Evolutionary conservation across 345 rosid species (phyloP).

Genomic region (Turnera subulata): DNA sequence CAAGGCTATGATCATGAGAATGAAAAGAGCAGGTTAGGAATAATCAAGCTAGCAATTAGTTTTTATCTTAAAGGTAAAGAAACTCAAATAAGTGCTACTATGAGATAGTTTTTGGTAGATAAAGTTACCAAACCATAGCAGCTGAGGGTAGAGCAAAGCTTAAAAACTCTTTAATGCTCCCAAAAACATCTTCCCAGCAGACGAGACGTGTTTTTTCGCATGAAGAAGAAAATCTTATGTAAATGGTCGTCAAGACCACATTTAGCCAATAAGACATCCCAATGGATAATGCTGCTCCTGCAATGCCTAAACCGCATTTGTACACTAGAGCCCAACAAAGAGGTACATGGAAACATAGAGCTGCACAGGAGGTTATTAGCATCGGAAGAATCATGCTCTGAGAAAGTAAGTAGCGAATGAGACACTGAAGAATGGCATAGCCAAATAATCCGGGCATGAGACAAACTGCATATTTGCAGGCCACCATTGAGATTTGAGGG

Average conservation of each 20-base stretch:
- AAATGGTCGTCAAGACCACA: constrained; percentile 8
- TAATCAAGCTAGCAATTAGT: too few species aligned
- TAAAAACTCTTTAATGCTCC: constrained; percentile 18
- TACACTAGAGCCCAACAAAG: constrained; percentile 24
- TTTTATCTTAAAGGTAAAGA: too few species aligned
- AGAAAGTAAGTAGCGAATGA: constrained; percentile 11
- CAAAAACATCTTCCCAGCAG: constrained; percentile 8
- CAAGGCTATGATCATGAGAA: not conserved
- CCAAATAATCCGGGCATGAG: constrained; percentile 15
- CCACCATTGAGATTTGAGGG: constrained; percentile 14
- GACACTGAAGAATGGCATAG: constrained; percentile 16
- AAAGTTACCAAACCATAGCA: constrained; percentile 19
- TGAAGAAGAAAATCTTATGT: constrained; percentile 8
- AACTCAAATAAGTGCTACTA: too few species aligned
- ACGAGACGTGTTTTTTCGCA: constrained; percentile 19
- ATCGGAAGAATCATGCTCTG: constrained; percentile 21
- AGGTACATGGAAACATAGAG: constrained; percentile 20
- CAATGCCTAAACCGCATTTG: constrained; percentile 7
- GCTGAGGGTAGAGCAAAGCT: constrained; percentile 21
- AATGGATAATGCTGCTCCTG: constrained; percentile 18
- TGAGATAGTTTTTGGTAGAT: too few species aligned
- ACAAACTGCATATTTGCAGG: constrained; percentile 7
- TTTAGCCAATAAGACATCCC: constrained; percentile 21
- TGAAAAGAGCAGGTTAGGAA: too few species aligned
- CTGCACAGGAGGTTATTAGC: constrained; percentile 9